Base-by-base conservation (phyloP, 257 asterid species). In the Craterostigma plantagineum region DNA sequence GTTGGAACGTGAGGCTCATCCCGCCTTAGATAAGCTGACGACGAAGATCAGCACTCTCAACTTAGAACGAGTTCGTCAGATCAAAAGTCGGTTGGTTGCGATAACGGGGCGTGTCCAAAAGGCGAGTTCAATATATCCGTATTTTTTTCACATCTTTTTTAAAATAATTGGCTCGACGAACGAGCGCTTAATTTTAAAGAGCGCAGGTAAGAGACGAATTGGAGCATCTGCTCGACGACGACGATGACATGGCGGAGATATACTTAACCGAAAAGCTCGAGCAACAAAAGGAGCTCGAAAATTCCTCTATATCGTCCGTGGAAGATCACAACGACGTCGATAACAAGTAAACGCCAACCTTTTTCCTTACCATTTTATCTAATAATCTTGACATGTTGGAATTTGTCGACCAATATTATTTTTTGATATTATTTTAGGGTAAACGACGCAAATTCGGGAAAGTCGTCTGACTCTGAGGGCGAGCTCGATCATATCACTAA, bases 171-270 rank as follows among this genome's bases (percentile, higher is more conserved):
- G 4, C 30, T n/a, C n/a, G n/a, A n/a, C n/a, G n/a, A n/a, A n/a
- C n/a, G n/a, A n/a, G n/a, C n/a, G n/a, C n/a, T n/a, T n/a, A n/a
- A n/a, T n/a, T n/a, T 23, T 8, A 43, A 12, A 36, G 12, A 12
- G 3, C 14, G 40, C 60, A 79, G 93, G 96, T 77, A 45, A 70
- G 90, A 58, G 96, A 80, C 48, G 93, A 80, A 51, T 49, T 84
- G 27, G 96, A 84, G 70, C 90, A 84, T 63, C 66, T 84, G 58
- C 80, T 84, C 30, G 93, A 84, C 58, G 93, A 84, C 30, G 92
- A 84, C 18, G 87, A 66, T 16, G 96, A 84, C 49, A 80, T 84
- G 93, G 92, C 92, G 8, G 96, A 74, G 69, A 80, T 84, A 93
- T 84, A 80, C 65, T 60, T 84, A 56, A 71, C 82, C 11, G 80